Base-by-base conservation (phyloP, 495 filamentous ascomycete genomes). In the Neurospora sp. region DNA sequence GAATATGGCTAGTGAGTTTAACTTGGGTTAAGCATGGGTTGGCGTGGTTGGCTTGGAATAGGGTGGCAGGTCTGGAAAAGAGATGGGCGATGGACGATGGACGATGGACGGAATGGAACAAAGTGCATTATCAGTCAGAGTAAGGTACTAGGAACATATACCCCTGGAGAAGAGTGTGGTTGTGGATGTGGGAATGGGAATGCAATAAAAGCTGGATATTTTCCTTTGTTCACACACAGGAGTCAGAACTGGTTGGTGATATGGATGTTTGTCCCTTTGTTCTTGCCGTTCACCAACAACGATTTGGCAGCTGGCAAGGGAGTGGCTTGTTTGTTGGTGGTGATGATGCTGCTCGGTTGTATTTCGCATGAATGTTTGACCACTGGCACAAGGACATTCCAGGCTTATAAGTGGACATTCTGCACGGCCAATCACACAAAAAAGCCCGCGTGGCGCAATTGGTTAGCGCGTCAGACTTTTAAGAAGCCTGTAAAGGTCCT, bases 1-100 rank as follows among this genome's bases (percentile, higher is more conserved):
- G 5, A 86, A 88, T 77, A 86, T 86, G 37, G 90, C 93, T 14
- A 89, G 86, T 76, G 94, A 97, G 82, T 97, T 97, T 79, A 97
- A 97, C 82, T 87, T 97, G 78, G 94, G 93, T 5, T 97, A 71
- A 76, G 14, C 12, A 14, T 16, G 27, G 38, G 3, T n/a, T 22
- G 18, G 42, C 7, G 16, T 22, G 31, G 18, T 31, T 31, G 27
- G 27, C 42, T 35, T 35, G 31, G 31, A 35, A 31, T 31, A 31
- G 27, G 27, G 27, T 31, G 27, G 27, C 27, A 31, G 27, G 27
- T 31, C 27, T 4, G 31, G 35, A 22, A 39, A 18, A 16, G 0
- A 9, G 7, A n/a, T 5, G 40, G 22, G 9, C 35, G 35, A 35
- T 69, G 22, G 40, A 40, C 38, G 35, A 35, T 69, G 22, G 40